Base-by-base conservation (phyloP, 2,329 filamentous ascomycete genomes). In the Fusarium sp. region DNA sequence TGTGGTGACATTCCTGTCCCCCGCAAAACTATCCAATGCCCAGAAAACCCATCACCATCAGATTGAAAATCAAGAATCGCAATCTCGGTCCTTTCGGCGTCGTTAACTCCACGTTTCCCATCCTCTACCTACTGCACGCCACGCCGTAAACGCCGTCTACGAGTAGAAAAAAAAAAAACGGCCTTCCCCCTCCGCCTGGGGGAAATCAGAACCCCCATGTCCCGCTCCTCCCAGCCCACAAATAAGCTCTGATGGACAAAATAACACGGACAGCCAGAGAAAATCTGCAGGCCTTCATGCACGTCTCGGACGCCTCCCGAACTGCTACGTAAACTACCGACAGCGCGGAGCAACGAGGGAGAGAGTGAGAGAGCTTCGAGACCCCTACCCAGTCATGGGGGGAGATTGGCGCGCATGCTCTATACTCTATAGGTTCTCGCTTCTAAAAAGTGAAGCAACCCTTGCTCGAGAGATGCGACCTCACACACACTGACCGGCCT, bases 251-350 rank as follows among this genome's bases (percentile, higher is more conserved):
- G 16, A 22, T 46, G 51, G 62, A 70, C 40, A 49, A 68, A 62
- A 29, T 40, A 33, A 31, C 17, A 53, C 29, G 17, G 29, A 20
- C 14, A 42, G 46, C 20, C 20, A 60, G n/a, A 40, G 20, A 12
- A 64, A 31, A 31, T 40, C 46, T 69, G 44, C 46, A 35, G 35
- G 56, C 33, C 17, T 57, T 71, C 67, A 71, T 65, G 63, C 71
- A 71, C 51, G 60, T 66, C 67, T 73, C 70, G 71, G 71, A 64
- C 71, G 70, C 60, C 71, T 74, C 67, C 71, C 71, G 71, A 73
- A 67, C 66, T 72, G 62, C 51, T 66, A 73, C 66, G 62, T 59
- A 66, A 70, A 56, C 33, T 55, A 71, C 49, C 65, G 42, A 57
- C 53, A 70, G 66, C 24, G 36, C 35, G 59, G 62, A 20, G 55